Evolutionary conservation across 2,329 filamentous ascomycete genomes (phyloP).

Genomic region (Diaporthe sp.): DNA sequence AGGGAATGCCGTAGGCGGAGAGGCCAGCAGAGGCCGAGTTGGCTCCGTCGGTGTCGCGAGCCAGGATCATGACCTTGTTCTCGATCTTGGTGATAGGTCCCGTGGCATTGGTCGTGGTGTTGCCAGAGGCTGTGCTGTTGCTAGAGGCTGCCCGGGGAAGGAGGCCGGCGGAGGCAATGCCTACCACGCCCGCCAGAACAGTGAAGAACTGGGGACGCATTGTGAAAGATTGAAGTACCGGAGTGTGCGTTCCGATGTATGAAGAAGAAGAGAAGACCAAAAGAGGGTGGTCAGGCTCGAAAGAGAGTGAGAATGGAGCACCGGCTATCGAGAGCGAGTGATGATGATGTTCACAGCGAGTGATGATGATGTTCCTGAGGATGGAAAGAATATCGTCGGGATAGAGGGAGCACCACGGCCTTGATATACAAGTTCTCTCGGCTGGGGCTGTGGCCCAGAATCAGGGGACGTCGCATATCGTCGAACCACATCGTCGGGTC

Average conservation of each 20-base stretch:
- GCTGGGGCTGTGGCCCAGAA: not conserved
- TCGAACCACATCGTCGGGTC: not conserved
- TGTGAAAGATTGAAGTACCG: no score
- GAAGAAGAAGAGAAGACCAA: not conserved
- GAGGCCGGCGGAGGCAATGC: not conserved
- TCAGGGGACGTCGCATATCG: not conserved
- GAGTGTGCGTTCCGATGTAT: not conserved
- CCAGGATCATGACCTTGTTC: constrained; percentile 13
- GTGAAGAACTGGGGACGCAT: not conserved
- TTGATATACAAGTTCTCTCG: not conserved
- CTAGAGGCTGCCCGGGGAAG: not conserved
- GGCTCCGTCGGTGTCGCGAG: not conserved
- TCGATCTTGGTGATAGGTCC: not conserved
- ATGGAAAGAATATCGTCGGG: no score
- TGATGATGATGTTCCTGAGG: not conserved
- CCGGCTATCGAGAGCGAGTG: not conserved
- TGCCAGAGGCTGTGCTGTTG: not conserved
- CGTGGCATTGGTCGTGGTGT: not conserved
- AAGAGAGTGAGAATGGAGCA: not conserved
- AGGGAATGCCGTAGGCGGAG: not conserved
- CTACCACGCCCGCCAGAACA: not conserved
- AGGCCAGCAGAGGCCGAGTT: constrained; percentile 4
- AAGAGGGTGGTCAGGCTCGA: not conserved
- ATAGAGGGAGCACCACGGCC: not conserved
- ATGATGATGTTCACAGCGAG: not conserved